Base-by-base conservation (phyloP, 1,139 yeast species). In the Suhomyces guaymorum region DNA sequence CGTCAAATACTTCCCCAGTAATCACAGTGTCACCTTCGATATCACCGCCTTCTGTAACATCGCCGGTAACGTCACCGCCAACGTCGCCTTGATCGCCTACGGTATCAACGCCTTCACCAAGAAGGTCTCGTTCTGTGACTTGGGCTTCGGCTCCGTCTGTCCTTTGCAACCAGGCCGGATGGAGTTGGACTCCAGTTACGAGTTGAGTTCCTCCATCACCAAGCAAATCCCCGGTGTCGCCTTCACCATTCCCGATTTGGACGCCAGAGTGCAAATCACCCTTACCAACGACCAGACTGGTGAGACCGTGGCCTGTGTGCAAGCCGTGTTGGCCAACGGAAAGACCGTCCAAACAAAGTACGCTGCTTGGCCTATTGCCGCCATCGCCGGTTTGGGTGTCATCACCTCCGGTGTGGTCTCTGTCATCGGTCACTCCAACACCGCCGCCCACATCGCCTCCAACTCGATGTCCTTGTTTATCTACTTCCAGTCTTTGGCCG, bases 301-400 rank as follows among this genome's bases (percentile, higher is more conserved):
- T 4, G 52, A 56, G 26, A 75, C 82, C 2, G 66, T 90, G 42
- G 98, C 98, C 2, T 92, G 99, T 73, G 95, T 94, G 8, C 90
- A 86, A 57, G 97, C 97, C 0, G 73, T 80, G 15, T 70, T 92
- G 42, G 66, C 86, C 19, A 92, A 94, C 61, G 96, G 92, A 41
- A 88, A 86, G 56, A 89, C 98, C 2, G 99, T 92, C 23, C 95
- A 90, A 60, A 89, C 97, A 19, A 81, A 80, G 53, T 89, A 87
- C 49, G 98, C 96, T 4, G 77, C 96, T 7, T 94, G 98, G 98
- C 96, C 96, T 15, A 85, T 92, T 49, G 97, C 97, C 5, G 94
- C 90, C 13, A 76, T 92, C 28, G 79, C 96, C 2, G 95, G 96
- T 32, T 59, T 87, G 31, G 97, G 97, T 43, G 76, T 92, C 27